These are phyloP conservation scores for Marasmius sp. DNA, from an alignment of 1,284 basidiomycete species.

Conservation along the genomic window DNA sequence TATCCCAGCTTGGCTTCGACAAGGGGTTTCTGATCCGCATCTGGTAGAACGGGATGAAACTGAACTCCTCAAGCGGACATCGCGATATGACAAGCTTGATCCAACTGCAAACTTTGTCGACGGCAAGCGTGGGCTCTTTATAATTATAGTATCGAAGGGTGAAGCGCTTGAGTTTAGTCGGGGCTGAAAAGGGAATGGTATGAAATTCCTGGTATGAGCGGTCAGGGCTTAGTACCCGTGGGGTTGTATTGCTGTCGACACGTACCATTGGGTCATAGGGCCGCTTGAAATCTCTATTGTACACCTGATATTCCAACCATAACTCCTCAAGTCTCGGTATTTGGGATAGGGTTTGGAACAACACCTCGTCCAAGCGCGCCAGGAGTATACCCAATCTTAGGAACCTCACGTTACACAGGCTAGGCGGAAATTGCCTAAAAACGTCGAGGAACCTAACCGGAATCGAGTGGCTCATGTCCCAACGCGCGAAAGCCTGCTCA, in stretches of 20 bases:
- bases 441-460: no score
- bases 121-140: background rate
- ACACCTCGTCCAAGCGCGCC: background rate
- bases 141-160: background rate
- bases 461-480: background rate
- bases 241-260: no score
- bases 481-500: background rate
- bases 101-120: background rate
- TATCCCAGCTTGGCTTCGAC: background rate
- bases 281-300: no score
- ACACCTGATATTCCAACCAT: background rate
- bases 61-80: background rate
- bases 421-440: background rate
- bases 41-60: background rate
- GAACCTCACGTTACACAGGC: background rate
- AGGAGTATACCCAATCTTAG: background rate
- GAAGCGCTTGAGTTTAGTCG: background rate
- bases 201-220: no score
- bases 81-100: background rate
- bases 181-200: background rate
- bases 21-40: background rate
- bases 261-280: background rate
- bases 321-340: background rate
- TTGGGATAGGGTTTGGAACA: background rate
- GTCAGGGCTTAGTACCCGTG: background rate